These are phyloP conservation scores for Leptoxyphium fumago DNA, from an alignment of 2,329 filamentous ascomycete genomes.

Conservation along the genomic window DNA sequence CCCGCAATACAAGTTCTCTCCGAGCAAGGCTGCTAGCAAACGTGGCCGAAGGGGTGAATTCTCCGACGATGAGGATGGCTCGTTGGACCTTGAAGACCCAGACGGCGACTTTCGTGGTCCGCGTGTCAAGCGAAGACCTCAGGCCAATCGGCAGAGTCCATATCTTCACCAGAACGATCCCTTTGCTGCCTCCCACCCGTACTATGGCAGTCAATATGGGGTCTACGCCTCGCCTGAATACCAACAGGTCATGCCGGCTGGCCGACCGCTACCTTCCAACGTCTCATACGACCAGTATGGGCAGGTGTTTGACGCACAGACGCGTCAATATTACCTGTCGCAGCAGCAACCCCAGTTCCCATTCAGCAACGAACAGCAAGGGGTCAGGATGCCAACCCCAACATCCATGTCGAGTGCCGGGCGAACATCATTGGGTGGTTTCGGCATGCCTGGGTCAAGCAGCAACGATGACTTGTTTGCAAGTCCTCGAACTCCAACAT, in stretches of 20 bases:
- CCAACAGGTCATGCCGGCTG: conserved; percentile 14
- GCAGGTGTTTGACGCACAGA: conserved; percentile 16
- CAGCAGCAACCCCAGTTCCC: conserved; percentile 11
- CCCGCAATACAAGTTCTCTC: conserved; percentile 87
- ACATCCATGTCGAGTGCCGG: conserved; percentile 7
- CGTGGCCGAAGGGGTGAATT: conserved; percentile 25
- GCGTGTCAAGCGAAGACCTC: conserved; percentile 13
- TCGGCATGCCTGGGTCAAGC: conserved; percentile 19
- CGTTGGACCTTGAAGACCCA: conserved; percentile 20
- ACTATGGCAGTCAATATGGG: conserved; percentile 14
- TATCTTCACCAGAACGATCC: conserved; percentile 11
- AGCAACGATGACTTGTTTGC: conserved; percentile 15
- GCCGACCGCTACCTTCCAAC: conserved; percentile 15
- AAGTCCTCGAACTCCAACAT: conserved; percentile 14
- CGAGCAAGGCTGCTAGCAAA: conserved; percentile 51
- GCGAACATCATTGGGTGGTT: conserved; percentile 15
- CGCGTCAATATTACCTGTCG: conserved; percentile 11
- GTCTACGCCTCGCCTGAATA: conserved; percentile 16
- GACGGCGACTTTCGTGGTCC: conserved; percentile 18
- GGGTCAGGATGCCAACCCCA: conserved; percentile 14
- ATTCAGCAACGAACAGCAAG: conserved; percentile 13
- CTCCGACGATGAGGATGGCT: conserved; percentile 20
- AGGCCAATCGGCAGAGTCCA: conserved; percentile 8
- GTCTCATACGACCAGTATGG: conserved; percentile 15
- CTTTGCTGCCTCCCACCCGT: conserved; percentile 14